A percentile compares a stretch with the other conserved stretches of the same genome.
phyloP scores from a whole-genome alignment of 306 rosid genomes.

The Gleditsia sinensis region DNA sequence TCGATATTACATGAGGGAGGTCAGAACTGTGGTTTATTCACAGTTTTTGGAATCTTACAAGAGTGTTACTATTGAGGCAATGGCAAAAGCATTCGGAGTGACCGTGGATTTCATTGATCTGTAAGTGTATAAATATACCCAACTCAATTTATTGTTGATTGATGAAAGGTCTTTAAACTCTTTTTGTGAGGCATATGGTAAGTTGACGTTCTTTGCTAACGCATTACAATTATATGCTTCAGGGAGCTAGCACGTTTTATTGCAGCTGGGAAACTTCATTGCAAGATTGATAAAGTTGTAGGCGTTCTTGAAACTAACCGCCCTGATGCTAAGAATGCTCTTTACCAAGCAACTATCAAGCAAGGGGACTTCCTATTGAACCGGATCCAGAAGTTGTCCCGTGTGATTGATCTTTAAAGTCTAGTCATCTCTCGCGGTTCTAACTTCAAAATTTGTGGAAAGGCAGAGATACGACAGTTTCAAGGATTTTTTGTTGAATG shows the following conservation, averaged over 20 bases:
- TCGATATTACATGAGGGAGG: slow-evolving; percentile 95
- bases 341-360: slow-evolving; percentile 95
- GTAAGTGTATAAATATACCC: slow-evolving; percentile 52
- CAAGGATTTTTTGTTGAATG: slow-evolving; percentile 28
- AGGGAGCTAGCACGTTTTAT: slow-evolving; percentile 98
- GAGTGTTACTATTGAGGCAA: slow-evolving; percentile 95
- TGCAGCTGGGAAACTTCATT: slow-evolving; percentile 96
- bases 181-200: background rate
- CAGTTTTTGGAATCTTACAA: slow-evolving; percentile 97
- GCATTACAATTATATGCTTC: slow-evolving; percentile 32
- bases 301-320: slow-evolving; percentile 95
- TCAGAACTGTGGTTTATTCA: slow-evolving; percentile 84
- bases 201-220: background rate
- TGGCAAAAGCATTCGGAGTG: slow-evolving; percentile 98
- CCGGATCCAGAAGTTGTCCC: slow-evolving; percentile 91
- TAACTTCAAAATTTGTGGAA: slow-evolving; percentile 3
- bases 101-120: slow-evolving; percentile 90
- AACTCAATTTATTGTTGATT: background rate
- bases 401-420: slow-evolving; percentile 79
- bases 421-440: slow-evolving; percentile 15
- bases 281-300: slow-evolving; percentile 95
- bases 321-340: slow-evolving; percentile 94
- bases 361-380: slow-evolving; percentile 97
- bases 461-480: slow-evolving; percentile 23
- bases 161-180: background rate